phyloP scores from a whole-genome alignment of 805 yeast species.

The Lipomyces spencermartinsiae region DNA sequence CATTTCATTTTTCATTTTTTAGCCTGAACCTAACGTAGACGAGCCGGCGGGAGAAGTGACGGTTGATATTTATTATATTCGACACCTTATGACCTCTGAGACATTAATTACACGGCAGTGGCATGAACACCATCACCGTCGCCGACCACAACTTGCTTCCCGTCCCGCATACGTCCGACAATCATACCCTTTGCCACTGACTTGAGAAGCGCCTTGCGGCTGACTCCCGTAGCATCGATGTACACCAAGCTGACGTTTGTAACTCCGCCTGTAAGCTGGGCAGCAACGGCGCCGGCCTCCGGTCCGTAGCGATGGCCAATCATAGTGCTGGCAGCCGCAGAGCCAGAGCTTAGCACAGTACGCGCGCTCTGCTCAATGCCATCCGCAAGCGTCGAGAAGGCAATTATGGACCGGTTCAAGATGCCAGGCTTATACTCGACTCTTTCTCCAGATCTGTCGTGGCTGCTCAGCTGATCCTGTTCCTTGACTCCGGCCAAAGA shows the following conservation, averaged over 20 bases:
- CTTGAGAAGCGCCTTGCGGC: slow-evolving; percentile 6
- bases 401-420: slow-evolving; percentile 2
- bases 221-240: slow-evolving; percentile 9
- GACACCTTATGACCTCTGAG: neutral
- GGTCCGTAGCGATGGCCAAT: slow-evolving; percentile 7
- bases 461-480: neutral
- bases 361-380: slow-evolving; percentile 3
- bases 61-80: neutral
- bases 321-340: neutral
- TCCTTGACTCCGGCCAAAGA: neutral
- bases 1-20: too few species aligned
- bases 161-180: slow-evolving; percentile 8
- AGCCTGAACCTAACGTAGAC: slow-evolving; percentile 1
- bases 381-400: slow-evolving; percentile 3
- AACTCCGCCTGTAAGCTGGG: neutral
- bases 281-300: slow-evolving; percentile 5
- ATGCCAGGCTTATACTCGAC: slow-evolving; percentile 5
- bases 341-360: slow-evolving; percentile 8
- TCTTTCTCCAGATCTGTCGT: neutral
- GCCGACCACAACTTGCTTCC: slow-evolving; percentile 3
- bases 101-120: neutral
- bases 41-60: neutral
- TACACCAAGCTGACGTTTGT: slow-evolving; percentile 8
- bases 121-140: neutral
- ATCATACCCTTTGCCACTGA: slow-evolving; percentile 5